These are phyloP conservation scores for Ochetophila trinervis DNA, from an alignment of 306 rosid genomes.

Conservation along the genomic window DNA sequence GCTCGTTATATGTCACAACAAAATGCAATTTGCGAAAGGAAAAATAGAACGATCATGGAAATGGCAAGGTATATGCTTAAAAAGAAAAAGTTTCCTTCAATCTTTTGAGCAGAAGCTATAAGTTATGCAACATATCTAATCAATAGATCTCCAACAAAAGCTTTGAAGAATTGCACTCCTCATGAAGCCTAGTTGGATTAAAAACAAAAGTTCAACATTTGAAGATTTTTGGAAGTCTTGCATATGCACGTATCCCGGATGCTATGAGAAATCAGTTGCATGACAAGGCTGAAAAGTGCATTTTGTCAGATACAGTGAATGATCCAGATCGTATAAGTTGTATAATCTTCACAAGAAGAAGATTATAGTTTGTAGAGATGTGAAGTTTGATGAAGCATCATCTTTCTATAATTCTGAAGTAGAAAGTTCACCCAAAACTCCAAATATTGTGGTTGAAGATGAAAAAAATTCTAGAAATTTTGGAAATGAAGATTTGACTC, in stretches of 20 bases:
- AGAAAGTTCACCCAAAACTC: background rate
- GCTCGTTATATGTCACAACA: background rate
- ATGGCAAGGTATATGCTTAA: background rate
- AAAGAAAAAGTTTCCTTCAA: no score
- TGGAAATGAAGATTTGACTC: background rate
- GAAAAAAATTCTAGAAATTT: background rate
- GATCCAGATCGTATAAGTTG: background rate
- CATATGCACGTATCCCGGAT: background rate
- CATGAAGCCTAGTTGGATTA: background rate
- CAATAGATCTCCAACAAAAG: background rate
- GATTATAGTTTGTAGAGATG: background rate
- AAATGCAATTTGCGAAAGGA: no score
- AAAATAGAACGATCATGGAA: background rate
- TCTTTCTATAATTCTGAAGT: background rate
- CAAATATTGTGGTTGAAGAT: background rate
- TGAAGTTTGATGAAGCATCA: background rate
- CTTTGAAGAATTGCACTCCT: background rate
- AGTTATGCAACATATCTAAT: background rate
- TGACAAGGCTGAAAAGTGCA: background rate
- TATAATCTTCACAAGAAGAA: background rate
- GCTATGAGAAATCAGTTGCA: background rate
- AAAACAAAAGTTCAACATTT: background rate
- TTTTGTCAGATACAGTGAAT: background rate
- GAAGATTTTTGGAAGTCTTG: background rate
- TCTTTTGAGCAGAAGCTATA: background rate